phyloP scores from a whole-genome alignment of 768 basidiomycete genomes.

The Tylopilus sp. region DNA sequence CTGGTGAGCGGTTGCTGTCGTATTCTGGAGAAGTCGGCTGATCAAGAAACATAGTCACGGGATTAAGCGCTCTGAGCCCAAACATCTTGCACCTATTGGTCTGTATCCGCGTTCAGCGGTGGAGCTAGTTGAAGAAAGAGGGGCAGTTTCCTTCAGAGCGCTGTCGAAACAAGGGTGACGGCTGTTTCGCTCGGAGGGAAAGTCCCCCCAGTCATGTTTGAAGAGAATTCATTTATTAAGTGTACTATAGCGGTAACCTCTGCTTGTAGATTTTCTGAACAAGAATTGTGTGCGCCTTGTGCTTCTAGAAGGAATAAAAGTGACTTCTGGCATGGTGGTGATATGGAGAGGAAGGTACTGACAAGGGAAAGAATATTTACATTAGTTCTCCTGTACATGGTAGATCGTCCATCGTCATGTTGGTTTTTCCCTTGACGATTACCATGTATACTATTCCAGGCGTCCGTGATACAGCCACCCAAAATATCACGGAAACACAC shows the following conservation, averaged over 20 bases:
- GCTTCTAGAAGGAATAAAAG: background rate
- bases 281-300: background rate
- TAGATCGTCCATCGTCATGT: no score
- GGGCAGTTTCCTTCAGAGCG: background rate
- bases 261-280: background rate
- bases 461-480: no score
- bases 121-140: slow-evolving; percentile 5
- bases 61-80: background rate
- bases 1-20: background rate
- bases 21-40: background rate
- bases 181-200: background rate
- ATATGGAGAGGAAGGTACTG: background rate
- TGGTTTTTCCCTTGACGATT: no score
- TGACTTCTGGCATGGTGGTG: background rate
- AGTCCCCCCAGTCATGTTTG: background rate
- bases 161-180: background rate
- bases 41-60: background rate
- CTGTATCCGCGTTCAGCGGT: background rate
- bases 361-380: no score
- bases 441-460: no score
- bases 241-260: no score
- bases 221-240: background rate
- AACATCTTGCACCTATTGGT: background rate
- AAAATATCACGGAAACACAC: no score
- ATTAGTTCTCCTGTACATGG: no score